These are phyloP conservation scores for Tephrocybe sp. DNA, from an alignment of 768 basidiomycete species.

Conservation along the genomic window DNA sequence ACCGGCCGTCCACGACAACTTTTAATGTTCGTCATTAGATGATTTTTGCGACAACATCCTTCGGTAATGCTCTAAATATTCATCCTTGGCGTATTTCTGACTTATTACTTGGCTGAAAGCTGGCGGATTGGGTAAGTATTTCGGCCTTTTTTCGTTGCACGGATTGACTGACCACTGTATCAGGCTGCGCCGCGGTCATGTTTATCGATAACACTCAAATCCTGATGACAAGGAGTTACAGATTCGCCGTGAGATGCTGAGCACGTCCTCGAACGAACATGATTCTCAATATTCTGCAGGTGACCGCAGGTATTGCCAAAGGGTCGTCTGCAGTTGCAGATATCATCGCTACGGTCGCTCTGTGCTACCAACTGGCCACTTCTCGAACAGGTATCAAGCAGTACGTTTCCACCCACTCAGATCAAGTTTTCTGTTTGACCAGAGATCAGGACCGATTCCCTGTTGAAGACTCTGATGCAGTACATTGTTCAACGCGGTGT, in stretches of 20 bases:
- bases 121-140: not conserved
- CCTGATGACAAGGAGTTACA: slow-evolving; percentile 16
- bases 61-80: not conserved
- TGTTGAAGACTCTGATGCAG: slow-evolving; percentile 31
- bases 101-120: not conserved
- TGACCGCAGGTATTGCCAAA: slow-evolving; percentile 35
- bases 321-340: slow-evolving; percentile 35
- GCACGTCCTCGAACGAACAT: not conserved
- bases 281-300: slow-evolving; percentile 14
- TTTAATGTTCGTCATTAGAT: not conserved
- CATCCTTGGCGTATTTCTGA: not conserved
- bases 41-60: slow-evolving; percentile 6
- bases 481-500: slow-evolving; percentile 33
- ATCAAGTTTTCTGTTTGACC: not conserved
- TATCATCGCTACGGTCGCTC: slow-evolving; percentile 32
- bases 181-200: slow-evolving; percentile 6
- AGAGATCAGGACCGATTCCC: slow-evolving; percentile 24
- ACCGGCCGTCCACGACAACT: not conserved
- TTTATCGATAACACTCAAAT: slow-evolving; percentile 11
- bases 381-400: slow-evolving; percentile 28
- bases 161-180: not conserved
- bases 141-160: too few species aligned
- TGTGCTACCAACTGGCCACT: slow-evolving; percentile 29
- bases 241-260: slow-evolving; percentile 18
- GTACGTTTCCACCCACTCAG: slow-evolving; percentile 13